Conservation (phyloP, 108 stramenopile species). For the Skeletonema costatum region DNA sequence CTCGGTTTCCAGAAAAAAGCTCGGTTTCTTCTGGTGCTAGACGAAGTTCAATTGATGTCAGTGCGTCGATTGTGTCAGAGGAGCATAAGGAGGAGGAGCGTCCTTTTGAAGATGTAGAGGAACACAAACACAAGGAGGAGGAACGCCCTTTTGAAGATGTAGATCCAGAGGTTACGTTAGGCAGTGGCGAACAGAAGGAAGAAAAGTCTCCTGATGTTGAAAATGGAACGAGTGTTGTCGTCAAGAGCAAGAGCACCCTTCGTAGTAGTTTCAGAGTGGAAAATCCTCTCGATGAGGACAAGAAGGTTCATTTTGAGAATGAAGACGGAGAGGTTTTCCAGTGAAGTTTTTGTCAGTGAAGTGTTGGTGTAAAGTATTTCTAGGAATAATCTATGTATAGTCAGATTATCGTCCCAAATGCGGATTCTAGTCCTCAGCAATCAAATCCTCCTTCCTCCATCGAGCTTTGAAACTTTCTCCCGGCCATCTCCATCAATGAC, state of each 20-base stretch:
- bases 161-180: too few species aligned
- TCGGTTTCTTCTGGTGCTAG: neutral
- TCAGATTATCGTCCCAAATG: neutral
- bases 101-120: too few species aligned
- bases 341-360: neutral
- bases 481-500: slow-evolving; percentile 73
- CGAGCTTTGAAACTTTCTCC: slow-evolving; percentile 36
- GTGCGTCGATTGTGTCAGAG: neutral
- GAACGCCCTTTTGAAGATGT: too few species aligned
- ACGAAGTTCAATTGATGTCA: neutral
- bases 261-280: too few species aligned
- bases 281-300: neutral
- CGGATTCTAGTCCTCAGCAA: neutral
- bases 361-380: neutral
- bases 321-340: neutral
- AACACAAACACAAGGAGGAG: too few species aligned
- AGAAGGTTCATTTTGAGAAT: too few species aligned
- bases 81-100: neutral
- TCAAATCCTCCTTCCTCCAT: slow-evolving; percentile 13
- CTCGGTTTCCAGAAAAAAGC: neutral
- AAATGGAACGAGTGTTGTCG: too few species aligned
- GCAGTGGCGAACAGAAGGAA: neutral
- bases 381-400: too few species aligned
- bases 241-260: too few species aligned
- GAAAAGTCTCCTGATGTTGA: neutral